These are phyloP conservation scores for Esteya vermicola DNA, from an alignment of 2,329 filamentous ascomycete genomes.

Conservation along the genomic window DNA sequence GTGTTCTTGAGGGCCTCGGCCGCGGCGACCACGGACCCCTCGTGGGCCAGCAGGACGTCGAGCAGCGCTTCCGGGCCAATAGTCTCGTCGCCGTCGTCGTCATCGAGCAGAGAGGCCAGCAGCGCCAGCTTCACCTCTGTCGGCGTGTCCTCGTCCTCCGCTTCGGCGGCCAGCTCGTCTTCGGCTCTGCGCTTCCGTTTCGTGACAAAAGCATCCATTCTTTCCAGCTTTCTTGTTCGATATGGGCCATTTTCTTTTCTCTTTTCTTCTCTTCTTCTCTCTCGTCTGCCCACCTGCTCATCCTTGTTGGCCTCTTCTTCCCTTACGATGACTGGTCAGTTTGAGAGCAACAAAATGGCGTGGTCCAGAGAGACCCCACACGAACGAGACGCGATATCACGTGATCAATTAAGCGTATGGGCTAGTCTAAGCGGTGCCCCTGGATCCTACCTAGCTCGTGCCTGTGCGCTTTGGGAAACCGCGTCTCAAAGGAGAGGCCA, in stretches of 20 bases:
- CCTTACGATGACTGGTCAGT: slow-evolving; percentile 4
- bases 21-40: slow-evolving; percentile 60
- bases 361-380: too few relatives aligned
- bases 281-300: too few relatives aligned
- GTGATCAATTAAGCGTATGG: slow-evolving; percentile 6
- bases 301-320: too few relatives aligned
- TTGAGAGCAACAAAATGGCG: slow-evolving; percentile 5
- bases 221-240: too few relatives aligned
- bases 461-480: not conserved
- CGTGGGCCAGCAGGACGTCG: slow-evolving; percentile 62
- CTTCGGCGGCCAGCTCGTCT: not conserved
- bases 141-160: slow-evolving; percentile 42
- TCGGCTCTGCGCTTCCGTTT: slow-evolving; percentile 38
- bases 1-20: slow-evolving; percentile 35
- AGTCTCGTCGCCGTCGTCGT: too few relatives aligned
- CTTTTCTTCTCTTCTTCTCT: too few relatives aligned
- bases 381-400: slow-evolving; percentile 10
- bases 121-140: slow-evolving; percentile 85
- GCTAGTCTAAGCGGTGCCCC: not conserved
- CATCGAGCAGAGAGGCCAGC: slow-evolving; percentile 61
- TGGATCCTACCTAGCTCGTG: not conserved
- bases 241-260: not conserved
- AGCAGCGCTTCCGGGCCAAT: slow-evolving; percentile 57
- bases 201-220: slow-evolving; percentile 45
- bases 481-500: not conserved